Conservation (phyloP, 2,329 filamentous ascomycete species). For the Hymenoscyphus albidus region DNA sequence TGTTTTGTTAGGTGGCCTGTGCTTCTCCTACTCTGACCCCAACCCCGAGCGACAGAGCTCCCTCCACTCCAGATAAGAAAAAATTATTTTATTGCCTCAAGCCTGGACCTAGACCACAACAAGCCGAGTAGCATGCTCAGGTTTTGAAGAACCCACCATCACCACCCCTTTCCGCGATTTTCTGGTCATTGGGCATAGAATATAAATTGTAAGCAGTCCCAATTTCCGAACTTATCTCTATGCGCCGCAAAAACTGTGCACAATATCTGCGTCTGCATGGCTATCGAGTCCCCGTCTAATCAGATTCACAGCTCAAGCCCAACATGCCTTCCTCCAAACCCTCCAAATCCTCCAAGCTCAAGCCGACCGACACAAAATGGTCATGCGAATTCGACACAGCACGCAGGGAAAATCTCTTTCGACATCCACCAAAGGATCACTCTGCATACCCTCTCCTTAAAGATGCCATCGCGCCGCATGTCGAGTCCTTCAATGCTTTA, state of each 20-base stretch:
- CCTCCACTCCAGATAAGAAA: not conserved
- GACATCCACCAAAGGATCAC: constrained; percentile 79
- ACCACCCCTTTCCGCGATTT: not conserved
- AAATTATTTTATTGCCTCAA: too few relatives aligned
- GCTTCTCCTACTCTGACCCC: too few relatives aligned
- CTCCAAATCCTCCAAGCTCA: constrained; percentile 8
- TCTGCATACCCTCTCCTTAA: constrained; percentile 85
- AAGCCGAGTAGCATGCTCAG: not conserved
- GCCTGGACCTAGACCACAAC: not conserved
- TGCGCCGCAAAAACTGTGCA: not conserved
- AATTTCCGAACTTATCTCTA: not conserved
- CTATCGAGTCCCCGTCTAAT: not conserved
- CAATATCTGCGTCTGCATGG: not conserved
- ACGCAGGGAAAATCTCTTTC: constrained; percentile 83
- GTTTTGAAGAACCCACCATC: not conserved
- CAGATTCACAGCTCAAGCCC: constrained; percentile 3
- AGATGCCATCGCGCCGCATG: constrained; percentile 82
- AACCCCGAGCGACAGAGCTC: too few relatives aligned
- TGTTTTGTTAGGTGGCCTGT: too few relatives aligned
- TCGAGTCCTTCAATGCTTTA: constrained; percentile 91
- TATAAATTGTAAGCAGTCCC: not conserved
- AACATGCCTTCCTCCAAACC: constrained; percentile 11
- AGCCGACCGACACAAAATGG: constrained; percentile 65
- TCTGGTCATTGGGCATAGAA: not conserved
- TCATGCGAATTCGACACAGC: constrained; percentile 81